A percentile compares a stretch with the other conserved stretches of the same genome.
Conservation (phyloP, 2,329 filamentous ascomycete genomes). For the Scytalidium sp. region DNA sequence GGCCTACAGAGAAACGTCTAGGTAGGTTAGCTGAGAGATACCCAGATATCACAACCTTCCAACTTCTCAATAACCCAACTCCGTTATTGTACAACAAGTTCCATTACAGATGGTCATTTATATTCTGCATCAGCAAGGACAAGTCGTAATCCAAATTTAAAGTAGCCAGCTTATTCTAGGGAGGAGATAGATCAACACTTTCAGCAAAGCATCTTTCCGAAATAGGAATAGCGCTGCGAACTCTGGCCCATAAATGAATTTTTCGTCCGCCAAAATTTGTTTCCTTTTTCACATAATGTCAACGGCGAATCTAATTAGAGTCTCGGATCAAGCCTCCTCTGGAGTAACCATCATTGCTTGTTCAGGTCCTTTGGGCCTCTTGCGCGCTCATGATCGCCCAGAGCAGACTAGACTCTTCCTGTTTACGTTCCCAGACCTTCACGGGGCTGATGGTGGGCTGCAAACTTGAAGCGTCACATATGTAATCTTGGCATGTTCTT, state of each 20-base stretch:
- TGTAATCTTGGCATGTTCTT: background rate
- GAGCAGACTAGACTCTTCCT: constrained; percentile 73
- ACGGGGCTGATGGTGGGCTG: constrained; percentile 49
- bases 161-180: too few relatives aligned
- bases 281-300: constrained; percentile 66
- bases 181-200: too few relatives aligned
- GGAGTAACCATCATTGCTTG: constrained; percentile 71
- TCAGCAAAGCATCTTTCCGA: background rate
- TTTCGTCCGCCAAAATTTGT: constrained; percentile 2
- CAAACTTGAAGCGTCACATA: constrained; percentile 47
- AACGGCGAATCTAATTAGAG: constrained; percentile 95
- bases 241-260: background rate
- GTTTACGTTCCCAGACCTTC: constrained; percentile 64
- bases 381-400: constrained; percentile 98
- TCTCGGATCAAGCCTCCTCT: constrained; percentile 80
- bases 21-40: too few relatives aligned
- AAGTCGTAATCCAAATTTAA: too few relatives aligned
- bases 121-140: too few relatives aligned
- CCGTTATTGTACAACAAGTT: too few relatives aligned
- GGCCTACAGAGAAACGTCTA: too few relatives aligned
- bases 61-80: too few relatives aligned
- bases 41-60: too few relatives aligned
- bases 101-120: too few relatives aligned
- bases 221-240: constrained; percentile 2
- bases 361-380: constrained; percentile 81